Evolutionary conservation across 2,329 filamentous ascomycete genomes (phyloP).

Genomic region (Stachybotrys elegans): DNA sequence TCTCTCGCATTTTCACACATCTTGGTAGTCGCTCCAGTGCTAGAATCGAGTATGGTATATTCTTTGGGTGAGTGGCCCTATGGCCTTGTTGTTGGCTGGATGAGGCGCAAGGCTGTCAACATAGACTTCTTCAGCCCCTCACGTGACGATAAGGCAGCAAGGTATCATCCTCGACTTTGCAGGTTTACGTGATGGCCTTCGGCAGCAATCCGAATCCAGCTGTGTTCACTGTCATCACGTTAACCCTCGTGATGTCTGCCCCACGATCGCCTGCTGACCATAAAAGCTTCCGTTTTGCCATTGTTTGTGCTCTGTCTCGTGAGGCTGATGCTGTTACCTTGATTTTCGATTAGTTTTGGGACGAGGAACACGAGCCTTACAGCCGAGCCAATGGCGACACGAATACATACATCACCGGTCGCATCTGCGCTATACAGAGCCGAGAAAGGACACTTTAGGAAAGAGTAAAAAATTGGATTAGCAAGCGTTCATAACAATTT

Average conservation of each 20-base stretch:
- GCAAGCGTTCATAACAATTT: too few species aligned
- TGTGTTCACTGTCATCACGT: too few species aligned
- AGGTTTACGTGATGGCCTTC: too few species aligned
- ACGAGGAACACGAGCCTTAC: not conserved
- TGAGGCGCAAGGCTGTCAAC: not conserved
- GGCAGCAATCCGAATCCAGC: not conserved
- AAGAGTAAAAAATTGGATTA: too few species aligned
- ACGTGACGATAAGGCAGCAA: too few species aligned
- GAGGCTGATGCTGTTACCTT: not conserved
- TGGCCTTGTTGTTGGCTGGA: not conserved
- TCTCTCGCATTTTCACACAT: not conserved
- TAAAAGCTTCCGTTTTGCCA: not conserved
- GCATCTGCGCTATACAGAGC: too few species aligned
- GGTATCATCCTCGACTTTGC: too few species aligned
- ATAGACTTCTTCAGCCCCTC: not conserved
- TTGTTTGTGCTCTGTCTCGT: constrained; percentile 1
- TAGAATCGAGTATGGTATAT: too few species aligned
- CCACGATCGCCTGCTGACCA: not conserved
- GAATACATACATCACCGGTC: constrained; percentile 1
- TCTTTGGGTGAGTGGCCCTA: too few species aligned
- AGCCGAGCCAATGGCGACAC: not conserved
- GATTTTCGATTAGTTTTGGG: constrained; percentile 2
- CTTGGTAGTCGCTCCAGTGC: not conserved
- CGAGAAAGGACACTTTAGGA: too few species aligned
- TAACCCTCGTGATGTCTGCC: too few species aligned